Conservation (phyloP, 495 filamentous ascomycete species). For the Talaromyces liani region DNA sequence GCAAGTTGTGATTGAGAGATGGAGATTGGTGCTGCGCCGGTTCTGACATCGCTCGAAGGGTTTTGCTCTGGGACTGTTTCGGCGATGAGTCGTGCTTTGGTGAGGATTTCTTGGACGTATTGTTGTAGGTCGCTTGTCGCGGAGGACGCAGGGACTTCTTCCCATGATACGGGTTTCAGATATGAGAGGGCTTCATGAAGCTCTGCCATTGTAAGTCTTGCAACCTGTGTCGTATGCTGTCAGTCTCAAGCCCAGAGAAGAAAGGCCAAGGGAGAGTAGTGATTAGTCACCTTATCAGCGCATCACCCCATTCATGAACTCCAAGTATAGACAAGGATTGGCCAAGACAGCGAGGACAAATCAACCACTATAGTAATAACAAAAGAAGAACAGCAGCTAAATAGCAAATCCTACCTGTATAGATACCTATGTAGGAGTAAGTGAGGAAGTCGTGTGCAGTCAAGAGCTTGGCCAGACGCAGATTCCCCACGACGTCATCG, state of each 20-base stretch:
- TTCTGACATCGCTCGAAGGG: slow-evolving; percentile 18
- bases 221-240: not conserved
- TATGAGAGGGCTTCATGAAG: slow-evolving; percentile 68
- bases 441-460: not conserved
- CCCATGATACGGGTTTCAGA: slow-evolving; percentile 65
- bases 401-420: not conserved
- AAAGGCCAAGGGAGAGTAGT: not conserved
- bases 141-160: slow-evolving; percentile 46
- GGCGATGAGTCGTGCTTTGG: slow-evolving; percentile 58
- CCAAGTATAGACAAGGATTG: not conserved
- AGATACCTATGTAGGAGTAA: not conserved
- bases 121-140: slow-evolving; percentile 35
- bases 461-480: not conserved
- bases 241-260: not conserved
- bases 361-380: not conserved
- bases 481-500: not conserved
- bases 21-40: not conserved
- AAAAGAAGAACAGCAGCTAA: not conserved
- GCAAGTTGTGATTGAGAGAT: slow-evolving; percentile 16
- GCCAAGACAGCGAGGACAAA: not conserved
- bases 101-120: slow-evolving; percentile 55
- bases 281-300: not conserved
- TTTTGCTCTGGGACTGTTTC: slow-evolving; percentile 66
- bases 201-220: slow-evolving; percentile 39
- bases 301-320: not conserved